These are phyloP conservation scores for Pichia sp. DNA, from an alignment of 1,139 yeast genomes.

Conservation along the genomic window DNA sequence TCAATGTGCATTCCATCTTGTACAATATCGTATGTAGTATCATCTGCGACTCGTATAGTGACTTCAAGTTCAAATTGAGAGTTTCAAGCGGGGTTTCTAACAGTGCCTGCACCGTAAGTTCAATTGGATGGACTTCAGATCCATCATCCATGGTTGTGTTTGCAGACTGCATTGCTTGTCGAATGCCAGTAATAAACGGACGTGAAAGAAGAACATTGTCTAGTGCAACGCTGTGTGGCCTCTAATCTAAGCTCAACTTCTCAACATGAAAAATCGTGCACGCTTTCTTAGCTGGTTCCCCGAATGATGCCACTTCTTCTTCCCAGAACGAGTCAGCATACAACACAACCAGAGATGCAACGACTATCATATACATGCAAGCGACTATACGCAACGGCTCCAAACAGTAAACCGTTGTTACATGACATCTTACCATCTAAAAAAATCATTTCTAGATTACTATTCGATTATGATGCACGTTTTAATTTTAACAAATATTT, in stretches of 20 bases:
- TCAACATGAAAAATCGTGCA: background rate
- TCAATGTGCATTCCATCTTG: slow-evolving; percentile 41
- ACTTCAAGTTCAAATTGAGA: slow-evolving; percentile 50
- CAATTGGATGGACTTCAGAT: slow-evolving; percentile 48
- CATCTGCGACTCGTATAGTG: slow-evolving; percentile 55
- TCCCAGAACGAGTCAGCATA: no score
- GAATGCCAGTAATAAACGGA: no score
- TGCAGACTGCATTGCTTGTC: no score
- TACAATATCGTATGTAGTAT: slow-evolving; percentile 49
- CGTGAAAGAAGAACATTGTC: no score
- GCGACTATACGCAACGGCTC: slow-evolving; percentile 14
- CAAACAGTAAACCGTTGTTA: slow-evolving; percentile 41
- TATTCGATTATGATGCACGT: slow-evolving; percentile 65
- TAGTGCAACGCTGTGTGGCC: no score
- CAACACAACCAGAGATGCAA: no score
- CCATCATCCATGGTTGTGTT: background rate
- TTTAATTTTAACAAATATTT: slow-evolving; percentile 52
- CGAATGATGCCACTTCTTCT: no score
- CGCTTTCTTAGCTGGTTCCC: no score
- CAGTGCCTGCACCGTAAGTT: slow-evolving; percentile 53
- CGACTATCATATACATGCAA: background rate
- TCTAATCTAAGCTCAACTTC: no score
- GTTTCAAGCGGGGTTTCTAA: slow-evolving; percentile 53
- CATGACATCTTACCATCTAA: slow-evolving; percentile 56
- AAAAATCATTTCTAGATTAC: slow-evolving; percentile 52